A percentile compares a stretch with the other conserved stretches of the same genome.
These are phyloP conservation scores for Ustilago shanxiensis DNA, from an alignment of 1,284 basidiomycete species.

Conservation along the genomic window DNA sequence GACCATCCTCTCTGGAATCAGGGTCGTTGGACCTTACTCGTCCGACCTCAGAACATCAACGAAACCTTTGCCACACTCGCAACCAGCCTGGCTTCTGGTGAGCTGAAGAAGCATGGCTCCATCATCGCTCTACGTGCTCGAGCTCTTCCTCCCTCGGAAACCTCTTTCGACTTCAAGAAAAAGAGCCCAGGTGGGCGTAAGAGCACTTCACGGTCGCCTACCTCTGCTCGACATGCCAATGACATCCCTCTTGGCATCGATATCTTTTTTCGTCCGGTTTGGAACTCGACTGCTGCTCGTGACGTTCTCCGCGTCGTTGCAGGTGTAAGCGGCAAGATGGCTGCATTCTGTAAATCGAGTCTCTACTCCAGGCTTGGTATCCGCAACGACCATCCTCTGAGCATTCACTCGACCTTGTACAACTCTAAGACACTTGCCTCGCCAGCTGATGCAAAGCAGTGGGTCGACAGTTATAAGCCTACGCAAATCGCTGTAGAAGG, in stretches of 20 bases:
- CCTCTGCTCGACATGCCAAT: neutral
- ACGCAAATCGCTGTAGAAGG: neutral
- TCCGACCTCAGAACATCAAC: slow-evolving; percentile 20
- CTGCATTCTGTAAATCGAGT: slow-evolving; percentile 33
- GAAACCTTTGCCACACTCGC: slow-evolving; percentile 13
- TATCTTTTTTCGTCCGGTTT: slow-evolving; percentile 25
- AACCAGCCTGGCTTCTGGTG: slow-evolving; percentile 23
- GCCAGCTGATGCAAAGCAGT: slow-evolving; percentile 21
- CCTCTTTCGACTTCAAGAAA: slow-evolving; percentile 13
- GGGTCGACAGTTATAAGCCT: neutral
- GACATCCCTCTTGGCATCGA: slow-evolving; percentile 28
- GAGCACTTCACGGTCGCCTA: slow-evolving; percentile 8
- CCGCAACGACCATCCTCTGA: slow-evolving; percentile 17
- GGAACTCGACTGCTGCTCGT: slow-evolving; percentile 26
- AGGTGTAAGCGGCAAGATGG: slow-evolving; percentile 21
- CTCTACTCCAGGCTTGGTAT: slow-evolving; percentile 34
- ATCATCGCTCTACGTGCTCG: slow-evolving; percentile 37
- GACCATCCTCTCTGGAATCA: slow-evolving; percentile 35
- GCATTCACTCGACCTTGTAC: slow-evolving; percentile 18
- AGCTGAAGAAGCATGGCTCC: slow-evolving; percentile 12
- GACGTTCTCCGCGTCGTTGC: slow-evolving; percentile 25
- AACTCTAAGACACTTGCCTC: slow-evolving; percentile 20
- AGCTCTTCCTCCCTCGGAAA: slow-evolving; percentile 10
- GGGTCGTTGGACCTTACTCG: slow-evolving; percentile 38
- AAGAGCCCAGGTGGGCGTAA: slow-evolving; percentile 14